Percentiles rank a stretch among this genome's conserved stretches.
Conservation (phyloP, 805 yeast genomes). For the Starmerella roubikii region DNA sequence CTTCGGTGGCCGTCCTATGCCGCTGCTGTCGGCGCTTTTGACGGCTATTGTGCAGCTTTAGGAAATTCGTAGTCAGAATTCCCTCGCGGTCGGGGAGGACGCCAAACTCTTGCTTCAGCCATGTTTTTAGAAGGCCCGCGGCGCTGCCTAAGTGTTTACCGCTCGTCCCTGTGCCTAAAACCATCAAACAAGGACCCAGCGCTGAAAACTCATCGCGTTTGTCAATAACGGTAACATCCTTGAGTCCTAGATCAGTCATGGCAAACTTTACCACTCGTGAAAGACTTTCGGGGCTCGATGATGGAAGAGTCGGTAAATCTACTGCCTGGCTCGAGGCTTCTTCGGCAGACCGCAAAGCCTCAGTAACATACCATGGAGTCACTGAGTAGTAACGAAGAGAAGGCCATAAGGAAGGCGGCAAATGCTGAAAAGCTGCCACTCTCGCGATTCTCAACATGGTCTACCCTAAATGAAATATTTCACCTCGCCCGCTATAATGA, state of each 20-base stretch:
- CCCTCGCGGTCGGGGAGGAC: slow-evolving; percentile 55
- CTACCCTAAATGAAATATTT: no score
- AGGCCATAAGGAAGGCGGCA: no score
- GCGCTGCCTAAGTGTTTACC: slow-evolving; percentile 64
- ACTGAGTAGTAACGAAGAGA: no score
- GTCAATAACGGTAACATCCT: slow-evolving; percentile 52
- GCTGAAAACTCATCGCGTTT: slow-evolving; percentile 29
- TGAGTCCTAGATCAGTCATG: slow-evolving; percentile 50
- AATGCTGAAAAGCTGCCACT: no score
- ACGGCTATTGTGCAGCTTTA: slow-evolving; percentile 39
- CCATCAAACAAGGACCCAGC: slow-evolving; percentile 35
- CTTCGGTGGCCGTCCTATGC: slow-evolving; percentile 25
- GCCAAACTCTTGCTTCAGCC: slow-evolving; percentile 40
- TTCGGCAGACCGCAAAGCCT: slow-evolving; percentile 21
- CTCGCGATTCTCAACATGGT: no score
- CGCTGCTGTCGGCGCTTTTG: slow-evolving; percentile 39
- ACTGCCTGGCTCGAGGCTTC: slow-evolving; percentile 14
- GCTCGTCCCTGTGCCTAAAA: slow-evolving; percentile 65
- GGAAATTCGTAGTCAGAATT: slow-evolving; percentile 42
- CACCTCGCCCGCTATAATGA: no score
- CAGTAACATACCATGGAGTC: slow-evolving; percentile 47
- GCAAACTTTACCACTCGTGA: slow-evolving; percentile 34
- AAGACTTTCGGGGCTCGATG: slow-evolving; percentile 41
- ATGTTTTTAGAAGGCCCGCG: slow-evolving; percentile 41
- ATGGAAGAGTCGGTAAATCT: slow-evolving; percentile 46